Evolutionary conservation across 352 stramenopile genomes (phyloP), one percentile per base, ranked within the genome.

Genomic region (Pythium graminicola): DNA sequence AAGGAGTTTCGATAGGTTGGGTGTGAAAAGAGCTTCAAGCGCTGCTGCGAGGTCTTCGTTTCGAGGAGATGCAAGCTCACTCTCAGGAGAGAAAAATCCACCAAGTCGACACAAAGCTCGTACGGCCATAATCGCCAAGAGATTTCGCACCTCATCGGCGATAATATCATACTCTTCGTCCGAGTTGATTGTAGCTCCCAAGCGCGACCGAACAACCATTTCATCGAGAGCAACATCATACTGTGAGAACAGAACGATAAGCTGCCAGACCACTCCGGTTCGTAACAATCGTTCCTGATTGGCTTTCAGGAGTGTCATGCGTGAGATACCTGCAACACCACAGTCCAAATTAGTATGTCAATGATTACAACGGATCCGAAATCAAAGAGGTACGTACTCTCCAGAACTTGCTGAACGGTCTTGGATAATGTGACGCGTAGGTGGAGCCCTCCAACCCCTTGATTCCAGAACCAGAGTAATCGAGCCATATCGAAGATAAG

Each of bases 381-480:
- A 50, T 16, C 4, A 3, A 2, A 9, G 22, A n/a, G 24, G 17
- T 4, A 60, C 60, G 39, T 66, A 90, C 80, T 72, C 81, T 90
- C 80, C 20, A 94, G 74, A 29, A 81, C 67, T 62, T 92, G 81
- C 32, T 88, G 74, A 3, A 65, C 65, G 26, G 87, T 74, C 53
- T 89, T 86, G 4, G 71, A 83, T 24, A 90, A 20, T 4, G 76
- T 55, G 22, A 86, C 74, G 1, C 63, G 70, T 14, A 74, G 62
- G 8, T 23, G 28, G 16, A 17, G 66, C 36, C 17, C 33, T 45
- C 9, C 73, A 43, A 46, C 19, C 16, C 17, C 35, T 31, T 85
- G 70, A 28, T 87, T 85, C 79, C 77, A 92, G 13, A 85, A 45
- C 81, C 81, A 93, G 8, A 93, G 40, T 33, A 91, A 64, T 4